Conservation (phyloP, 768 basidiomycete genomes). For the Kockovaella imperatae region DNA sequence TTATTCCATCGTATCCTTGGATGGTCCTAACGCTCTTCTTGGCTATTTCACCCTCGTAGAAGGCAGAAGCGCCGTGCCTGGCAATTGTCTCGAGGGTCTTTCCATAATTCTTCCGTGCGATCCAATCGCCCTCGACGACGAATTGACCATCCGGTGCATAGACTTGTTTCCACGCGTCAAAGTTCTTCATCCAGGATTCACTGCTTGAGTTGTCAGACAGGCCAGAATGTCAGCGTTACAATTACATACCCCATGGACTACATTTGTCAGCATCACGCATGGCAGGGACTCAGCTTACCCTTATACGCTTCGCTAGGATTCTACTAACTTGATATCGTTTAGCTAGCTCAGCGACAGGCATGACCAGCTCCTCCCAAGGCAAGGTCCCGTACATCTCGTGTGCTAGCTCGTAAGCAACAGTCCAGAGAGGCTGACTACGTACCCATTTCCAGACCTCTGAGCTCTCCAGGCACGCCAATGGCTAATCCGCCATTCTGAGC, state of each 20-base stretch:
- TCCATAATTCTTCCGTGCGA: conserved; percentile 66
- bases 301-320: conserved; percentile 67
- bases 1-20: conserved; percentile 64
- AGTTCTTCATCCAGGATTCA: conserved; percentile 37
- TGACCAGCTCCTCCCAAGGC: conserved; percentile 68
- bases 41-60: conserved; percentile 65
- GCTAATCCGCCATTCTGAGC: conserved; percentile 70
- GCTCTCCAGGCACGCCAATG: conserved; percentile 84
- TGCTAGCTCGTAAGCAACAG: conserved; percentile 44
- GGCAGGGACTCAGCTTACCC: conserved; percentile 48
- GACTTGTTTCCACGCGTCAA: conserved; percentile 59
- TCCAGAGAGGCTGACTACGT: conserved; percentile 4
- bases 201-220: conserved; percentile 49
- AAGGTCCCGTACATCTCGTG: conserved; percentile 73
- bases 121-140: conserved; percentile 64
- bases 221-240: not conserved
- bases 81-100: conserved; percentile 68
- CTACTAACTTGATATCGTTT: conserved; percentile 67
- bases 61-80: conserved; percentile 64
- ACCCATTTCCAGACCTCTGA: conserved; percentile 70
- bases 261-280: conserved; percentile 4
- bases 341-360: conserved; percentile 68
- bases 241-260: conserved; percentile 10
- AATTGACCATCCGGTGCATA: conserved; percentile 72
- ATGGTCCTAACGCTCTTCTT: conserved; percentile 68